Evolutionary conservation across 1,139 yeast species (phyloP), one percentile per base, ranked within the genome.

Genomic region (Geotrichum europaeum): DNA sequence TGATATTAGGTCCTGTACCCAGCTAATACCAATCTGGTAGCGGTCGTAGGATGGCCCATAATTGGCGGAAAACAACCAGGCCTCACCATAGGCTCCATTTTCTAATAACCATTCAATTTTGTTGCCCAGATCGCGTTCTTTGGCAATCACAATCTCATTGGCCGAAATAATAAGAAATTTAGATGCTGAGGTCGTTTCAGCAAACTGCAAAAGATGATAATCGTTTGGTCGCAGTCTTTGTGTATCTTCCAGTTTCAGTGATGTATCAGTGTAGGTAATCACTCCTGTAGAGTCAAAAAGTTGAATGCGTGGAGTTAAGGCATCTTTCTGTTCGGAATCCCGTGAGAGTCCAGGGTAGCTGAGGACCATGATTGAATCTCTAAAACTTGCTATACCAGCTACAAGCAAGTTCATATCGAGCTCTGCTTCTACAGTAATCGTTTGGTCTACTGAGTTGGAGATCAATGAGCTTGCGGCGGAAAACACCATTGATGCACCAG

Each of bases 261-360:
- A 79, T 68, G 87, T 96, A 72, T 92, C 97, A 47, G 86, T 91
- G 62, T 87, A 85, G 18, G 83, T 80, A 59, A 89, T 95, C 62
- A 83, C 87, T 7, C 94, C 91, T 10, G 84, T 81, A 9, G 54
- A 25, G 1, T 78, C 70, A 2, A 86, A 78, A 69, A 54, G 34
- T 22, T 54, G 43, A 9, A 54, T n/a, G 7, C 47, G 86, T 86
- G 20, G 88, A 74, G 9, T n/a, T 91, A 76, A 63, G 85, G 83
- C 32, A 92, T 73, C 64, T n/a, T 40, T 40, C 89, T 96, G 0
- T 97, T 97, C 4, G 82, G 76, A 32, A 66, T 68, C 57, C 5
- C 13, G 22, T n/a, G 52, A 45, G 4, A 55, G 50, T 12, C 50
- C 50, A 9, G 30, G 18, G 53, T 91, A 69, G 82, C 92, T 65